Conservation (phyloP, 495 filamentous ascomycete genomes). For the Trichocladium antarcticum region DNA sequence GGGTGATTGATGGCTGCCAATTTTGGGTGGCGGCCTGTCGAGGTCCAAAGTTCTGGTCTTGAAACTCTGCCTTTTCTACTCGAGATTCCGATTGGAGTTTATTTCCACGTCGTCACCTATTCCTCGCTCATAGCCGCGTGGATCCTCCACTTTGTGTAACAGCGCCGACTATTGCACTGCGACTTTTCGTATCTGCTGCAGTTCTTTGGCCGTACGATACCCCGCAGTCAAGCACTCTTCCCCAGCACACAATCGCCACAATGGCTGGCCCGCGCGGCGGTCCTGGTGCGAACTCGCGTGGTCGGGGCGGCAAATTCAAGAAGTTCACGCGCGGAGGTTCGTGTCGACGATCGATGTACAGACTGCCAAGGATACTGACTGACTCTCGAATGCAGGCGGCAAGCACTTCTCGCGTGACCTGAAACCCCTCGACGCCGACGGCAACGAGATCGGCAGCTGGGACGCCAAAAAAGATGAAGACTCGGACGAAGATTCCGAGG, state of each 20-base stretch:
- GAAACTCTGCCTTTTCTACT: no score
- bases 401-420: slow-evolving; percentile 90
- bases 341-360: slow-evolving; percentile 14
- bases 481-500: slow-evolving; percentile 37
- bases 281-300: slow-evolving; percentile 45
- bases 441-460: slow-evolving; percentile 70
- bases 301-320: slow-evolving; percentile 83
- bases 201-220: slow-evolving; percentile 3
- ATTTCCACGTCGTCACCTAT: no score
- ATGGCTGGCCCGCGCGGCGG: slow-evolving; percentile 50
- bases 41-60: no score
- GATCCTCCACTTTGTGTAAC: no score
- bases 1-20: no score
- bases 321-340: slow-evolving; percentile 87
- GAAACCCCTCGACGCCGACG: slow-evolving; percentile 73
- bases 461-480: slow-evolving; percentile 37
- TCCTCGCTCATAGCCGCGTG: no score
- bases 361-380: background rate
- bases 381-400: slow-evolving; percentile 50
- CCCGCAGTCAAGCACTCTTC: slow-evolving; percentile 2
- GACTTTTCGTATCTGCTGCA: background rate
- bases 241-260: slow-evolving; percentile 11
- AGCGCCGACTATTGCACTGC: no score
- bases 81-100: no score
- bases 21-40: no score